A percentile compares a stretch with the other conserved stretches of the same genome.
phyloP scores from a whole-genome alignment of 148 eudicot genomes.

The Camellia granthamiana region DNA sequence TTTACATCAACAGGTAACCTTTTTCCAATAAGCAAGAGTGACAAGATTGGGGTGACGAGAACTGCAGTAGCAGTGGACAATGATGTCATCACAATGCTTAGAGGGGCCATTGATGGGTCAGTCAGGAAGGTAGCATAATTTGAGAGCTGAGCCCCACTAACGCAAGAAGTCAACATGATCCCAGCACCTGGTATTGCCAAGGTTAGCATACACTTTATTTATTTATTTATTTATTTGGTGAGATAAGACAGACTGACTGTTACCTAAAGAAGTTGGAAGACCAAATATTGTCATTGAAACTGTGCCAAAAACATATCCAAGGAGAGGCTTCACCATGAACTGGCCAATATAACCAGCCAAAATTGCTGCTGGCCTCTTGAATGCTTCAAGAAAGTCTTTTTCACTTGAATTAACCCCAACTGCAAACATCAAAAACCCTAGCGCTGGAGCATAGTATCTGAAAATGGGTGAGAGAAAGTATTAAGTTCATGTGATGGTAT shows the following conservation, averaged over 20 bases:
- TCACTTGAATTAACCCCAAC: slow-evolving; percentile 91
- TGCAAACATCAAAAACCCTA: slow-evolving; percentile 93
- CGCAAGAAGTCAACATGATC: slow-evolving; percentile 91
- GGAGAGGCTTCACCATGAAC: slow-evolving; percentile 76
- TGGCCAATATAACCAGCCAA: slow-evolving; percentile 90
- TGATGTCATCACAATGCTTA: slow-evolving; percentile 92
- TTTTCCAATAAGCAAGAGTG: slow-evolving; percentile 84
- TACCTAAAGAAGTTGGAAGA: slow-evolving; percentile 85
- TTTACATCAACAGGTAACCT: slow-evolving; percentile 90
- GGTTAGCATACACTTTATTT: slow-evolving; percentile 14
- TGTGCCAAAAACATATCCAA: slow-evolving; percentile 80
- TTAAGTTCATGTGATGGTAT: not conserved
- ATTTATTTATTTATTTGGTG: not conserved
- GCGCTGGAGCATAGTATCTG: slow-evolving; percentile 94
- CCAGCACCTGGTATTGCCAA: slow-evolving; percentile 67
- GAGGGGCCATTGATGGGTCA: slow-evolving; percentile 90
- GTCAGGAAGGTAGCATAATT: slow-evolving; percentile 92
- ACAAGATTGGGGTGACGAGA: slow-evolving; percentile 78
- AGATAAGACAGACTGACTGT: slow-evolving; percentile 10
- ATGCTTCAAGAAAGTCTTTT: slow-evolving; percentile 88
- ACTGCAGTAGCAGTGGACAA: slow-evolving; percentile 91
- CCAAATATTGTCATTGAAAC: slow-evolving; percentile 60
- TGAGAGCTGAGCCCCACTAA: slow-evolving; percentile 98
- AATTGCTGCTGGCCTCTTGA: slow-evolving; percentile 71
- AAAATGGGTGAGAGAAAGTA: slow-evolving; percentile 12